Conservation (phyloP, 2,329 filamentous ascomycete species). For the Fusarium oligoseptatum region DNA sequence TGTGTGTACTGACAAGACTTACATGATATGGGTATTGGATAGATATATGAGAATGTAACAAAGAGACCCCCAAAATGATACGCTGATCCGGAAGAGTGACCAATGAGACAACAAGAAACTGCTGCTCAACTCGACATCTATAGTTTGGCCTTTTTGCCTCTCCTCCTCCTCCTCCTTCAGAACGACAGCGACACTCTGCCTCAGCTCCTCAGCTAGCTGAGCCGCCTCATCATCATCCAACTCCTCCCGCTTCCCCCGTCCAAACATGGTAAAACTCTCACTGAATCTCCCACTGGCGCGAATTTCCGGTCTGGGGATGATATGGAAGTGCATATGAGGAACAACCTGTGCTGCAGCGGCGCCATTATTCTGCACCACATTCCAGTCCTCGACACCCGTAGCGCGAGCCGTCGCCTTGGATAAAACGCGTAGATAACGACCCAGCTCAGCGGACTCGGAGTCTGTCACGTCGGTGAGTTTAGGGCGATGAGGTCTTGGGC, state of each 20-base stretch:
- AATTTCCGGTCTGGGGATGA: constrained; percentile 86
- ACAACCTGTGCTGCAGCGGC: constrained; percentile 92
- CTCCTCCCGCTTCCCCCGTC: constrained; percentile 77
- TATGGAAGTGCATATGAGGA: constrained; percentile 93
- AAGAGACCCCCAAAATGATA: not conserved
- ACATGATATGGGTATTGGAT: constrained; percentile 23
- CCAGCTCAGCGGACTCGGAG: constrained; percentile 75
- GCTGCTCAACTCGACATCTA: constrained; percentile 40
- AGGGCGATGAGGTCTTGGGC: constrained; percentile 80
- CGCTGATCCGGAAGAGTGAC: not conserved
- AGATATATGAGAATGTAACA: not conserved
- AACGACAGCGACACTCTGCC: constrained; percentile 63
- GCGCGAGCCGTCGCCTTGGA: constrained; percentile 77
- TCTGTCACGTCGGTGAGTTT: constrained; percentile 80
- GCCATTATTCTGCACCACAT: constrained; percentile 97
- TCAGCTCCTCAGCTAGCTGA: constrained; percentile 68
- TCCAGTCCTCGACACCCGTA: constrained; percentile 86
- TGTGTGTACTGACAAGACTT: not conserved
- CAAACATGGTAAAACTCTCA: constrained; percentile 86
- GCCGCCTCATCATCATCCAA: constrained; percentile 81
- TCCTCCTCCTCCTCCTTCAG: constrained; percentile 54
- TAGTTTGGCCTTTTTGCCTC: constrained; percentile 50
- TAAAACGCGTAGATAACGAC: constrained; percentile 77
- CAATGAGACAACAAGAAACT: constrained; percentile 24
- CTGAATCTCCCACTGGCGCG: constrained; percentile 65